phyloP scores from a whole-genome alignment of 1,284 basidiomycete genomes.

The Ganoderma sp. region DNA sequence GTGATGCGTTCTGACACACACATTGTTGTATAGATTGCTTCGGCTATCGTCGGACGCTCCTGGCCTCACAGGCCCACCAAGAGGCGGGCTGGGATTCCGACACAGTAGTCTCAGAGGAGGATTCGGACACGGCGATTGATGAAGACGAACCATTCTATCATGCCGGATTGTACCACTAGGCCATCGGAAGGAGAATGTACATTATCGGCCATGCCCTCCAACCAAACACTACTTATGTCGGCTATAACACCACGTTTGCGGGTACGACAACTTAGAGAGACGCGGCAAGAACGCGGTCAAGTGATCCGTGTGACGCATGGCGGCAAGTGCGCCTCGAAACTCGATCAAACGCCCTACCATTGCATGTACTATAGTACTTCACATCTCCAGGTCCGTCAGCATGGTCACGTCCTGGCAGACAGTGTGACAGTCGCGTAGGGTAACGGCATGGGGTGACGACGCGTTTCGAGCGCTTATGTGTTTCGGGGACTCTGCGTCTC shows the following conservation, averaged over 20 bases:
- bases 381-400: no score
- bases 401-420: not conserved
- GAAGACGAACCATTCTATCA: not conserved
- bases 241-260: no score
- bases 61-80: not conserved
- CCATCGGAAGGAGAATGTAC: no score
- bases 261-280: no score
- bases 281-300: no score
- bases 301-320: no score
- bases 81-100: not conserved
- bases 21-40: not conserved
- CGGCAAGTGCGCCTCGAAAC: no score
- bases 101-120: not conserved
- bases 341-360: no score
- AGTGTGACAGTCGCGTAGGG: constrained; percentile 22
- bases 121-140: not conserved
- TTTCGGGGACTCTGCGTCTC: not conserved
- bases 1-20: not conserved
- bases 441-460: constrained; percentile 15
- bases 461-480: constrained; percentile 8
- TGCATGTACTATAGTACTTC: not conserved
- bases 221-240: no score
- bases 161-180: no score
- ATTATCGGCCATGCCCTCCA: no score
- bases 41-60: not conserved